Base-by-base conservation (phyloP, 805 yeast genomes). In the Starmera dryadoides region DNA sequence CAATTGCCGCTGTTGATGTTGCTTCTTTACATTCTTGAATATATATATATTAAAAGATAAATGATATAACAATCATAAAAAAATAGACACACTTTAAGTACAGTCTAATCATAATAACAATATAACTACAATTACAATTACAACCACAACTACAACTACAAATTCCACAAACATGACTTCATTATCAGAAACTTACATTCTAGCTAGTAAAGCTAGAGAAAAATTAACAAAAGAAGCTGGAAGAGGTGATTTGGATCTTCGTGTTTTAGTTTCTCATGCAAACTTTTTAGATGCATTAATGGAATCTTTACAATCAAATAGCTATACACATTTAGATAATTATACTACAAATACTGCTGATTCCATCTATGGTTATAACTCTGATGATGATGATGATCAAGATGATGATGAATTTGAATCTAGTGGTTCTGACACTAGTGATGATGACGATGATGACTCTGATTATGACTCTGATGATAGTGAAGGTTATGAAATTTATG, bases 181-280 rank as follows among this genome's bases (percentile, higher is more conserved):
- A n/a, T 20, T 32, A 32, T 68, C 77, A 3, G 75, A 77, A 42
- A 65, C 83, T 6, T 81, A 77, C 57, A 51, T 73, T 12, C 66
- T 81, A 39, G 87, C 87, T 19, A 70, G 81, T 31, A 71, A 66
- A 48, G 89, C 82, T 28, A 76, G 82, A 52, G 50, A 68, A 16
- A 81, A 79, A 61, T 69, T 81, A 20, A 77, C 84, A 33, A 64
- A 60, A 40, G 85, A 81, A 49, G 85, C 86, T 6, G 58, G 73
- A 20, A 68, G 69, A 45, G 71, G 72, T 12, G 81, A 78, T 48
- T 72, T 79, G 25, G 63, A 76, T 39, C 65, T 81, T 37, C 66
- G 84, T 36, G 62, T 66, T 37, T 66, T 81, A 30, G 86, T 81
- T 4, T 69, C 77, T 31, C 88, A 82, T 58, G 87, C 88, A 17